Evolutionary conservation across 495 filamentous ascomycete species (phyloP).

Genomic region (Neurospora cerealis): DNA sequence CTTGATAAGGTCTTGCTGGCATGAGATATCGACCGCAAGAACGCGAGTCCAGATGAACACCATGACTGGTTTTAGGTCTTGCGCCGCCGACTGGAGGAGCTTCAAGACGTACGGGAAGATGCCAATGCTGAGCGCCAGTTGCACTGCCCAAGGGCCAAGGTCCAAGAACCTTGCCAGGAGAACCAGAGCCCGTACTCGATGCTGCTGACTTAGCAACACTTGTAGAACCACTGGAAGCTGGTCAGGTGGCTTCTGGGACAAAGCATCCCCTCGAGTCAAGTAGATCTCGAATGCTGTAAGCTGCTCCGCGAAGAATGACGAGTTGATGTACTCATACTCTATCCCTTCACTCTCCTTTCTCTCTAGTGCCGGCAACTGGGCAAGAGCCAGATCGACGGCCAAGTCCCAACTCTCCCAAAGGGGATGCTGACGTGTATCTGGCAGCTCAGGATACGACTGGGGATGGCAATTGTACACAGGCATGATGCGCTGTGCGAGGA

Average conservation of each 20-base stretch:
- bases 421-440: constrained; percentile 84
- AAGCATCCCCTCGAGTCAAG: constrained; percentile 71
- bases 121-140: constrained; percentile 89
- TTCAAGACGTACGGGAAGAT: constrained; percentile 99
- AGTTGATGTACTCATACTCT: constrained; percentile 85
- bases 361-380: constrained; percentile 78
- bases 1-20: constrained; percentile 86
- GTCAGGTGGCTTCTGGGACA: constrained; percentile 75
- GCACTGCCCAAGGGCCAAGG: constrained; percentile 94
- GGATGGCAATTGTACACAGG: constrained; percentile 89
- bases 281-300: constrained; percentile 97
- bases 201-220: constrained; percentile 90
- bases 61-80: constrained; percentile 96
- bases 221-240: constrained; percentile 95
- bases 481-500: constrained; percentile 93
- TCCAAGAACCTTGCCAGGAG: constrained; percentile 90
- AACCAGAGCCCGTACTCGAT: constrained; percentile 85
- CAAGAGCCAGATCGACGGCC: constrained; percentile 91
- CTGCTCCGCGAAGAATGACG: constrained; percentile 93
- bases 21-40: constrained; percentile 86
- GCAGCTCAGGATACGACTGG: constrained; percentile 77
- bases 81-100: constrained; percentile 85
- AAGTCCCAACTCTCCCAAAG: constrained; percentile 98
- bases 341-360: constrained; percentile 58
- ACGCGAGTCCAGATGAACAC: constrained; percentile 99